A percentile compares a stretch with the other conserved stretches of the same genome.
phyloP scores from a whole-genome alignment of 768 basidiomycete genomes.

The Atractiella rhizophila region DNA sequence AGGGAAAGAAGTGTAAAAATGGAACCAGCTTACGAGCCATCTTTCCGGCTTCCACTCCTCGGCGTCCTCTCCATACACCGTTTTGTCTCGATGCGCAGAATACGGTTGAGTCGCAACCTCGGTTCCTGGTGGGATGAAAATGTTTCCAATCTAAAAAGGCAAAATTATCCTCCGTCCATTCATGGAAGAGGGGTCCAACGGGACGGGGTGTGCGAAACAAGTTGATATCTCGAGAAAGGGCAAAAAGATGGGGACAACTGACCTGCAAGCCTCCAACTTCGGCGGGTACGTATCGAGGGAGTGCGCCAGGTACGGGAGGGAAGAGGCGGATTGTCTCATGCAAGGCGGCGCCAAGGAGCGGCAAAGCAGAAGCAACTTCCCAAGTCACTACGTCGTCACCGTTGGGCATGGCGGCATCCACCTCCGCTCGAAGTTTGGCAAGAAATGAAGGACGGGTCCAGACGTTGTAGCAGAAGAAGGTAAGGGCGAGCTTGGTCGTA shows the following conservation, averaged over 20 bases:
- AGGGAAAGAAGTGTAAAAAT: no score
- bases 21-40: slow-evolving; percentile 4
- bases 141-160: no score
- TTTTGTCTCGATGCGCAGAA: not conserved
- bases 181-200: no score
- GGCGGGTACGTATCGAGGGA: not conserved
- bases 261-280: not conserved
- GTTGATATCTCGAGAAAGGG: no score
- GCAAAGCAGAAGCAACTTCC: not conserved
- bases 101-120: slow-evolving; percentile 2
- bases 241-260: no score
- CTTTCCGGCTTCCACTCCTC: slow-evolving; percentile 1
- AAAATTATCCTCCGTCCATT: no score
- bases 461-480: not conserved
- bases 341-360: not conserved
- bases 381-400: not conserved
- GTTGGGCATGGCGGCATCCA: slow-evolving; percentile 1
- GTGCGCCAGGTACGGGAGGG: not conserved
- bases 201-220: no score
- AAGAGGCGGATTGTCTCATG: not conserved
- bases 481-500: not conserved
- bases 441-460: not conserved
- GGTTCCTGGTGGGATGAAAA: not conserved
- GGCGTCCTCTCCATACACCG: slow-evolving; percentile 1
- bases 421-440: no score